A percentile compares a stretch with the other conserved stretches of the same genome.
Evolutionary conservation across 2,329 filamentous ascomycete species (phyloP).

Genomic region (Anisogramma anomala): DNA sequence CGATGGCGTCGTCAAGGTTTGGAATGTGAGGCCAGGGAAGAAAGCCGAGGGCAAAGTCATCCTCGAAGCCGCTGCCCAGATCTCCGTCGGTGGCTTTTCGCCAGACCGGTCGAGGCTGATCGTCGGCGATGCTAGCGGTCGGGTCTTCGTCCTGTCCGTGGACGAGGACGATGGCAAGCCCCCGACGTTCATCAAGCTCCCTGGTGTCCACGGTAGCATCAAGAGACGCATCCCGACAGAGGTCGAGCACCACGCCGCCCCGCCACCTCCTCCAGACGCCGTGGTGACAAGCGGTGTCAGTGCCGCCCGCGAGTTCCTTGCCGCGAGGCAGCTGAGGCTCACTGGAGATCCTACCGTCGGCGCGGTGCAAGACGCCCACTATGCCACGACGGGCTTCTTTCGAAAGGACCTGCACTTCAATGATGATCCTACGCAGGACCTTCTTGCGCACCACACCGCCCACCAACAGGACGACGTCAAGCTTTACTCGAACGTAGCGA

Average conservation of each 20-base stretch:
- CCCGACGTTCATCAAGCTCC: conserved; percentile 26
- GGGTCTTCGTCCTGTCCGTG: conserved; percentile 43
- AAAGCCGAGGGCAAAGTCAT: conserved; percentile 40
- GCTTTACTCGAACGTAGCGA: conserved; percentile 11
- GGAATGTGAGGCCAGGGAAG: conserved; percentile 41
- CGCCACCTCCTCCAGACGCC: conserved; percentile 26
- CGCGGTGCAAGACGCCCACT: conserved; percentile 43
- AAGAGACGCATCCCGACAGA: conserved; percentile 31
- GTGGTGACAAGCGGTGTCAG: conserved; percentile 17
- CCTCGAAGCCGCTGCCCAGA: conserved; percentile 42
- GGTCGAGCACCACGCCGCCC: conserved; percentile 40
- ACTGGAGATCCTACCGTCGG: conserved; percentile 38
- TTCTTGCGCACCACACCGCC: conserved; percentile 32
- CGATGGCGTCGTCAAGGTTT: conserved; percentile 51
- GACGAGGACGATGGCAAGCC: conserved; percentile 32
- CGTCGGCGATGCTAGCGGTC: conserved; percentile 50
- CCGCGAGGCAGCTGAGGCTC: conserved; percentile 29
- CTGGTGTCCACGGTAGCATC: conserved; percentile 25
- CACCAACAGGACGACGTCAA: conserved; percentile 32
- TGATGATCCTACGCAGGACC: conserved; percentile 29
- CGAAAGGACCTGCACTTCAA: conserved; percentile 37
- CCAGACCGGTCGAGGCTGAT: conserved; percentile 42
- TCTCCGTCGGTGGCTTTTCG: conserved; percentile 48
- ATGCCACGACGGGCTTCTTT: conserved; percentile 35
- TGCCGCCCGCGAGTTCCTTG: conserved; percentile 25